phyloP scores from a whole-genome alignment of 495 filamentous ascomycete species.

The Penicillium cataractarum region DNA sequence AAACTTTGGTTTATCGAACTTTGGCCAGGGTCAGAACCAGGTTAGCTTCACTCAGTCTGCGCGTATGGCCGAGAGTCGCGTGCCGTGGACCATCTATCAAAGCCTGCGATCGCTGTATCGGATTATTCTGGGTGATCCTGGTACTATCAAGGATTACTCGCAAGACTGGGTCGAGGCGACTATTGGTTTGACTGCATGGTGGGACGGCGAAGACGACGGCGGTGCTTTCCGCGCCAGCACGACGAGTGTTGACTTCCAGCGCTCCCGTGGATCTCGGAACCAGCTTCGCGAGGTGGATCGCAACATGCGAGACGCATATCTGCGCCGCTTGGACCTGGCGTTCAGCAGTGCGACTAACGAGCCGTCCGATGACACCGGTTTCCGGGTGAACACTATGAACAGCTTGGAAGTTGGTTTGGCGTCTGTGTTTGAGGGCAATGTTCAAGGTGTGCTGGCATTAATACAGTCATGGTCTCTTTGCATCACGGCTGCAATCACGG shows the following conservation, averaged over 20 bases:
- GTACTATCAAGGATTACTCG: constrained; percentile 68
- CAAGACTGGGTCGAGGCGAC: constrained; percentile 89
- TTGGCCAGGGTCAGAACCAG: constrained; percentile 34
- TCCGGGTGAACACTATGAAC: constrained; percentile 72
- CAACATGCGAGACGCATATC: constrained; percentile 54
- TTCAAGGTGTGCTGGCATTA: constrained; percentile 72
- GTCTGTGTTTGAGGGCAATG: constrained; percentile 75
- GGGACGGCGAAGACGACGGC: constrained; percentile 73
- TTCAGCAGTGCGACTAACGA: constrained; percentile 54
- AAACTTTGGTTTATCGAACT: constrained; percentile 56
- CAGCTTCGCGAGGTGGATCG: constrained; percentile 43
- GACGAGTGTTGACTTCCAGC: constrained; percentile 31
- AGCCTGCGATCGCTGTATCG: constrained; percentile 75
- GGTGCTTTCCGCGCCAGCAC: constrained; percentile 32
- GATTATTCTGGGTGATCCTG: constrained; percentile 69
- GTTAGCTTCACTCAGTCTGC: constrained; percentile 62
- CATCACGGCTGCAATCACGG: constrained; percentile 73
- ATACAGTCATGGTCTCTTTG: constrained; percentile 78
- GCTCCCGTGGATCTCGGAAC: constrained; percentile 28
- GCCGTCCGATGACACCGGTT: constrained; percentile 47
- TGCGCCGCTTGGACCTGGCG: constrained; percentile 53
- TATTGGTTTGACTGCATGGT: constrained; percentile 80
- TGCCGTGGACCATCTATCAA: constrained; percentile 86
- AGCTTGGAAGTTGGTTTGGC: constrained; percentile 77
- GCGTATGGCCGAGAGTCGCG: constrained; percentile 75